Evolutionary conservation across 1,284 basidiomycete species (phyloP), one percentile per base, ranked within the genome.

Genomic region (Boletus smithii): DNA sequence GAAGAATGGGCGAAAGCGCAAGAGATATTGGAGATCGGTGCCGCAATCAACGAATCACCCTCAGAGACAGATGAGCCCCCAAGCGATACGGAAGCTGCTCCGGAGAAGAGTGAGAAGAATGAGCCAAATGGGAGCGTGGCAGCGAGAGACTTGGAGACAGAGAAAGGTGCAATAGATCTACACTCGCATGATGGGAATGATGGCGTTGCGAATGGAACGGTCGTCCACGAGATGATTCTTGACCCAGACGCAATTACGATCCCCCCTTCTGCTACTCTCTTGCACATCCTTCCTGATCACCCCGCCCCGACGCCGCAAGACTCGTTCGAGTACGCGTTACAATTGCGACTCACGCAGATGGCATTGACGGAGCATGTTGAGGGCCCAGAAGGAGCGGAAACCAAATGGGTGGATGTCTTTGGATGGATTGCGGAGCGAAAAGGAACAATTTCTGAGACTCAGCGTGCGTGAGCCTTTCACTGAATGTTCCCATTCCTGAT

Each of bases 331-430:
- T 75, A 88, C 46, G 84, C 89, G 22, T 71, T 97, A 44, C 88
- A 95, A 65, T 69, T 99, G 31, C 77, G 94, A 33, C 88, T 97
- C 77, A 91, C 93, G 1, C 85, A 91, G 62, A 83, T 91, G 45
- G 81, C 86, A 4, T 72, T 98, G 39, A 76, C 81, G 13, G 95
- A 99, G 70, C 79, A 87, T 42, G 79, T 89, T 17, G 86, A 92
- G 35, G 97, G 97, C 0, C 77, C 90, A 0, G 92, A 95, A 56
- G 81, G 83, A 35, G 95, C 93, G 0, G 85, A 90, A 48, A 73
- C 75, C 20, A 85, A 82, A 51, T 94, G 95, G 79, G 76, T 93
- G 26, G 89, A 92, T 36, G 76, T 95, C 2, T 97, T 97, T 66
- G 73, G 79, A 5, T 97, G 90, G 86, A 88, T 87, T 57, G 80